Base-by-base conservation (phyloP, 768 basidiomycete species). In the Tulasnella calospora region DNA sequence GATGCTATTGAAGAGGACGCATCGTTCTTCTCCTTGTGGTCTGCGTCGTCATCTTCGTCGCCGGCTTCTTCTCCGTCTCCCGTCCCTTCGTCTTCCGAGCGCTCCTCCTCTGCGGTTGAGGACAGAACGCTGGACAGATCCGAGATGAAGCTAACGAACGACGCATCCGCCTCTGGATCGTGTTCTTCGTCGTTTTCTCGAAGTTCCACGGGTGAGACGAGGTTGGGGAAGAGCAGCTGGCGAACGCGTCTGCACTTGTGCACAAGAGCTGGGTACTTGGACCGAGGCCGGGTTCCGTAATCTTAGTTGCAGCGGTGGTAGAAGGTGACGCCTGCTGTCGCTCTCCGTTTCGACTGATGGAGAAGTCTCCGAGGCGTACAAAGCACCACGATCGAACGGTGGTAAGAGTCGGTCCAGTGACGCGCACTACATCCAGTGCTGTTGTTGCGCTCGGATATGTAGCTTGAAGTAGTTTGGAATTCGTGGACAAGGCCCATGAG, bases 401-500 rank as follows among this genome's bases (percentile, higher is more conserved):
- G 17, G 77, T 71, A 21, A 70, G 69, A 71, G 38, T 78, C 3
- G 77, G 77, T 35, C 70, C 70, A 10, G 77, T 78, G 27, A 71
- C 30, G 35, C 71, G 41, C 19, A 71, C 44, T n/a, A n/a, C 40
- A 19, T 71, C 57, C 33, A 71, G 38, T 23, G 51, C 33, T 36
- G 46, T 38, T 51, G 75, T 76, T 27, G 73, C 17, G 21, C 73
- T 55, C 21, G 40, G 30, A 27, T 5, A 35, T 46, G 51, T 27
- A 1, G 61, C 38, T 8, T 17, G 38, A 6, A 19, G 23, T 5
- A 70, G 30, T n/a, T 70, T 6, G 6, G 61, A 36, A 38, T n/a
- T 78, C 30, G 71, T 44, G 30, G 17, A 44, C 27, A 78, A 38
- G 23, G 77, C 77, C 77, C 70, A 78, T 36, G 77, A 78, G 27